These are phyloP conservation scores for Rhizopus delemar DNA, from an alignment of 371 early-diverging fungal species.

Conservation along the genomic window DNA sequence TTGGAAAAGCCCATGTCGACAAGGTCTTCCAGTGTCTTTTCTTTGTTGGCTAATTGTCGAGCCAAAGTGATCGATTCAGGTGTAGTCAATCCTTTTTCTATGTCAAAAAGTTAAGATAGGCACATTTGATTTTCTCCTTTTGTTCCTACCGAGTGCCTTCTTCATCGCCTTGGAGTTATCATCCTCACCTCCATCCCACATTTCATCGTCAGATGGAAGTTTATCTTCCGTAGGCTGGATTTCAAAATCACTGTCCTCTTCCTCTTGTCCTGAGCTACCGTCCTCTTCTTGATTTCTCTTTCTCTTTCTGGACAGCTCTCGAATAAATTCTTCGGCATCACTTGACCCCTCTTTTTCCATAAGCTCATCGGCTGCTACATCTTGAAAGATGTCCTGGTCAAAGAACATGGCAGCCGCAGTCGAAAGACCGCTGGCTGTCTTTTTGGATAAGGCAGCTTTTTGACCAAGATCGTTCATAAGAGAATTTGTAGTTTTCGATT, in stretches of 20 bases:
- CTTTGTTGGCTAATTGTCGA: constrained; percentile 77
- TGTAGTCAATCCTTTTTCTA: constrained; percentile 65
- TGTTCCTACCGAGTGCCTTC: constrained; percentile 39
- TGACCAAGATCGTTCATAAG: constrained; percentile 63
- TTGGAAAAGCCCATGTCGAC: constrained; percentile 91
- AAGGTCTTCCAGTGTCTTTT: constrained; percentile 73
- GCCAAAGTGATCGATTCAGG: constrained; percentile 91
- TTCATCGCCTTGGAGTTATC: constrained; percentile 72
- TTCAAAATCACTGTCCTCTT: constrained; percentile 62
- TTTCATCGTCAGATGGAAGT: constrained; percentile 56
- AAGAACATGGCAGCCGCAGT: constrained; percentile 88
- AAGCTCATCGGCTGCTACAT: constrained; percentile 53
- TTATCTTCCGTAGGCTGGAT: constrained; percentile 58
- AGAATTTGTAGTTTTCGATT: constrained; percentile 47
- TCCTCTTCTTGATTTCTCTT: constrained; percentile 43
- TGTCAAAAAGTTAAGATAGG: neutral
- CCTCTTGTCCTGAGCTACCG: constrained; percentile 29
- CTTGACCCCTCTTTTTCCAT: constrained; percentile 61
- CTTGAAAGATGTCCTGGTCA: constrained; percentile 89
- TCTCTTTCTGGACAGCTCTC: constrained; percentile 36
- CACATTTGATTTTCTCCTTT: neutral
- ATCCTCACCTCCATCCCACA: constrained; percentile 69
- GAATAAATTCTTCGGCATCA: constrained; percentile 24
- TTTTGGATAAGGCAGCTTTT: constrained; percentile 57
- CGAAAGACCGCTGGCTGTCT: constrained; percentile 63